A percentile compares a stretch with the other conserved stretches of the same genome.
phyloP scores from a whole-genome alignment of 2,329 filamentous ascomycete genomes.

The Calonectria ilicicola region DNA sequence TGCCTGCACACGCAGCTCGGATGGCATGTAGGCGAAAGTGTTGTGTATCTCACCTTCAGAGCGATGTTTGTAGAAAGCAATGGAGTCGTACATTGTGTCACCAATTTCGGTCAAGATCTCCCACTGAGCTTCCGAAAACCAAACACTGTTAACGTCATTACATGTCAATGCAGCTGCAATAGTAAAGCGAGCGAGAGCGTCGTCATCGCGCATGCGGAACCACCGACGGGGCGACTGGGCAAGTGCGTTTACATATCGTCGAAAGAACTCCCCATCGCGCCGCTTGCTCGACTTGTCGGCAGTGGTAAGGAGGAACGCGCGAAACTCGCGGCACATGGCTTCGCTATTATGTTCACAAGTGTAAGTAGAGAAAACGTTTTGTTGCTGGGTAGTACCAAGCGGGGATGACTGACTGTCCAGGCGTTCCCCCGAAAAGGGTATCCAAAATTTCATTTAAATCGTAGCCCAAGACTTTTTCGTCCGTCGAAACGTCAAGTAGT shows the following conservation, averaged over 20 bases:
- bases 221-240: background rate
- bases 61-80: background rate
- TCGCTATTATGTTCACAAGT: background rate
- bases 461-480: background rate
- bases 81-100: background rate
- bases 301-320: background rate
- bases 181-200: background rate
- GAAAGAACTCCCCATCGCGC: background rate
- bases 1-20: background rate
- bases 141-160: background rate
- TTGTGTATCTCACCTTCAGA: background rate
- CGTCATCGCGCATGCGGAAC: background rate
- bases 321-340: background rate
- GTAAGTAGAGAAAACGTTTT: background rate
- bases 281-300: background rate
- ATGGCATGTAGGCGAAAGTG: background rate
- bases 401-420: background rate
- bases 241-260: background rate
- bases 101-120: background rate
- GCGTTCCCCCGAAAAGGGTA: background rate
- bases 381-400: too few relatives aligned
- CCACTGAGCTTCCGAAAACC: background rate
- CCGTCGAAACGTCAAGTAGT: background rate
- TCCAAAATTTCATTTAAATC: background rate
- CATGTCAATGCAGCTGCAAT: background rate